Percentiles rank a stretch among this genome's conserved stretches.
These are phyloP conservation scores for Exophiala sp. DNA, from an alignment of 2,329 filamentous ascomycete species.

Conservation along the genomic window DNA sequence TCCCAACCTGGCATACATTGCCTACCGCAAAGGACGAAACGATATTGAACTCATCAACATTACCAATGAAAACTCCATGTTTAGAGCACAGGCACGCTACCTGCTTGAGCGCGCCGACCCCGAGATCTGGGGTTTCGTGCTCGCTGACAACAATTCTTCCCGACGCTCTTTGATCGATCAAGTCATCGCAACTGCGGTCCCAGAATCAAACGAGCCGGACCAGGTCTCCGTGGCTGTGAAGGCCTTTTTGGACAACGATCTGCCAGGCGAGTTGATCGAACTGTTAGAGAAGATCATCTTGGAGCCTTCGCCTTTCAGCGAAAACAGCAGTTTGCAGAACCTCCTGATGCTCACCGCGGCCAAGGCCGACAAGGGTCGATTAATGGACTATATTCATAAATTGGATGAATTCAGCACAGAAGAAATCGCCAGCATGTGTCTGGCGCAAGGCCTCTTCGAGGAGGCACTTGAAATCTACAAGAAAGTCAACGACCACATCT, in stretches of 20 bases:
- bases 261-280: slow-evolving; percentile 93
- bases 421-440: slow-evolving; percentile 88
- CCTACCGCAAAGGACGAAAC: slow-evolving; percentile 94
- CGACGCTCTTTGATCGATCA: slow-evolving; percentile 92
- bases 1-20: slow-evolving; percentile 90
- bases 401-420: slow-evolving; percentile 85
- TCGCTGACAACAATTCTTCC: slow-evolving; percentile 94
- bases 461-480: slow-evolving; percentile 99
- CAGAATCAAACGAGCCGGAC: slow-evolving; percentile 85
- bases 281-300: slow-evolving; percentile 98
- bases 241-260: slow-evolving; percentile 83
- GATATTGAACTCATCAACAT: slow-evolving; percentile 96
- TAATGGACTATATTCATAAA: slow-evolving; percentile 95
- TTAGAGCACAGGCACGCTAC: slow-evolving; percentile 94
- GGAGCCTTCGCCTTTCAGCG: slow-evolving; percentile 98
- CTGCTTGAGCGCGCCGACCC: slow-evolving; percentile 82
- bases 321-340: slow-evolving; percentile 95
- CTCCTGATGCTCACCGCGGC: slow-evolving; percentile 92
- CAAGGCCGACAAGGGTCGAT: slow-evolving; percentile 89
- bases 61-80: slow-evolving; percentile 99
- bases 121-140: slow-evolving; percentile 91
- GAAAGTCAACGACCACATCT: slow-evolving; percentile 86
- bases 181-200: slow-evolving; percentile 91
- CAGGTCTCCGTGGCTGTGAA: slow-evolving; percentile 94
- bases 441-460: slow-evolving; percentile 90